phyloP scores from a whole-genome alignment of 345 rosid genomes.

The Diplotaxis tenuifolia region DNA sequence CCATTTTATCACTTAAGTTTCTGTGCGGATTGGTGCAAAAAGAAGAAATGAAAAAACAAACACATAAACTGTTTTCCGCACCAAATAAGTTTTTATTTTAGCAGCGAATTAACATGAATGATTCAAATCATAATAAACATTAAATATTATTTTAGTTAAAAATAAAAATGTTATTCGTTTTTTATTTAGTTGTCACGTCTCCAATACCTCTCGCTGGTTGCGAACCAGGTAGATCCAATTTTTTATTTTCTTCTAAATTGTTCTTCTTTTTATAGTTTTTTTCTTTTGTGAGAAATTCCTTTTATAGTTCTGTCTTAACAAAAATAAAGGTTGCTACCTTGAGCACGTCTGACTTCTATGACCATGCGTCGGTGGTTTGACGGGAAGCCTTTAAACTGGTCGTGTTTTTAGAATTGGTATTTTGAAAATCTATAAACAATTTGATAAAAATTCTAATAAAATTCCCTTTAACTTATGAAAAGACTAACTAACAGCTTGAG shows the following conservation, averaged over 20 bases:
- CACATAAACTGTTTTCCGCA: conserved; percentile 9
- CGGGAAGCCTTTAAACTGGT: neutral
- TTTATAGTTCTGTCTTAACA: too few relatives aligned
- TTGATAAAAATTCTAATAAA: too few relatives aligned
- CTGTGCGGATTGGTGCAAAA: neutral
- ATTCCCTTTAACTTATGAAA: too few relatives aligned
- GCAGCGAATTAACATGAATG: conserved; percentile 1
- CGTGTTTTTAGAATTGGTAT: too few relatives aligned
- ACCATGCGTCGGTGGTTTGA: neutral
- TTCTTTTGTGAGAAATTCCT: too few relatives aligned
- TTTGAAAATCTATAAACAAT: too few relatives aligned
- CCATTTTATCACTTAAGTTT: neutral
- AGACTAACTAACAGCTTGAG: too few relatives aligned
- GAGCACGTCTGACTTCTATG: neutral
- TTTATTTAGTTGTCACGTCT: conserved; percentile 24
- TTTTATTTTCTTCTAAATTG: conserved; percentile 29
- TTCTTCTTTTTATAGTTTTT: neutral
- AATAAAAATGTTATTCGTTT: neutral
- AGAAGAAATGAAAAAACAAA: neutral
- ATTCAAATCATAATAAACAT: conserved; percentile 21
- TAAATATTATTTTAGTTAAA: neutral
- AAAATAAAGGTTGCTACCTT: conserved; percentile 1
- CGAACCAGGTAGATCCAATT: conserved; percentile 38
- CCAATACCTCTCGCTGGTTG: conserved; percentile 35
- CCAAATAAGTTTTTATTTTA: neutral